Percentiles rank a stretch among this genome's conserved stretches.
These are phyloP conservation scores for Bryoglossum gracile DNA, from an alignment of 495 filamentous ascomycete species.

Conservation along the genomic window DNA sequence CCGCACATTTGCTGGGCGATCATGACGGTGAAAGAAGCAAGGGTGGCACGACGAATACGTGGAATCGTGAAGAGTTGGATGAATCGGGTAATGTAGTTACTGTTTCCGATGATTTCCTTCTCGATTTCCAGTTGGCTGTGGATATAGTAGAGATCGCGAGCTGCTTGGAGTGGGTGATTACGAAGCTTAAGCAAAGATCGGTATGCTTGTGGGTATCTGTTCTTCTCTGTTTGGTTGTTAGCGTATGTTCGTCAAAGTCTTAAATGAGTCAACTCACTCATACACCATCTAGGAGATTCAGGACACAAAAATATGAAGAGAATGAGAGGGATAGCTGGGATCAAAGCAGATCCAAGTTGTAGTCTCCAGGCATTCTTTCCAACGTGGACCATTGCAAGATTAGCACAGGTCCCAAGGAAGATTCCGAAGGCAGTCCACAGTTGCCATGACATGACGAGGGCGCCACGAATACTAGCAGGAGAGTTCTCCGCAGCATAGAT, in stretches of 20 bases:
- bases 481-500: slow-evolving; percentile 73
- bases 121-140: slow-evolving; percentile 48
- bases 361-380: slow-evolving; percentile 54
- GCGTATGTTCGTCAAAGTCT: background rate
- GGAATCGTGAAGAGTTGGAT: slow-evolving; percentile 53
- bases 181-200: slow-evolving; percentile 53
- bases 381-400: slow-evolving; percentile 48
- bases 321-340: slow-evolving; percentile 61
- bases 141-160: slow-evolving; percentile 70
- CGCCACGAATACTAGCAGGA: slow-evolving; percentile 67
- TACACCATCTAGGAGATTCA: slow-evolving; percentile 57
- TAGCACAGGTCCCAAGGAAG: slow-evolving; percentile 57
- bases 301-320: slow-evolving; percentile 65
- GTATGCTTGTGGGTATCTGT: slow-evolving; percentile 54
- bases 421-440: slow-evolving; percentile 82
- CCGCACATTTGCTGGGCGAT: slow-evolving; percentile 76
- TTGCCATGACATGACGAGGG: slow-evolving; percentile 81
- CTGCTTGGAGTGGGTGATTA: slow-evolving; percentile 59
- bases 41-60: slow-evolving; percentile 49
- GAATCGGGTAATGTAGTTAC: slow-evolving; percentile 46
- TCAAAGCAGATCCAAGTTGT: slow-evolving; percentile 59
- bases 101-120: slow-evolving; percentile 36
- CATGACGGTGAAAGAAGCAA: slow-evolving; percentile 62
- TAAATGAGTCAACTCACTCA: slow-evolving; percentile 21
- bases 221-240: slow-evolving; percentile 42